These are phyloP conservation scores for Cyanidioschyzon merolae DNA, from an alignment of 23 red algal species.

Conservation along the genomic window DNA sequence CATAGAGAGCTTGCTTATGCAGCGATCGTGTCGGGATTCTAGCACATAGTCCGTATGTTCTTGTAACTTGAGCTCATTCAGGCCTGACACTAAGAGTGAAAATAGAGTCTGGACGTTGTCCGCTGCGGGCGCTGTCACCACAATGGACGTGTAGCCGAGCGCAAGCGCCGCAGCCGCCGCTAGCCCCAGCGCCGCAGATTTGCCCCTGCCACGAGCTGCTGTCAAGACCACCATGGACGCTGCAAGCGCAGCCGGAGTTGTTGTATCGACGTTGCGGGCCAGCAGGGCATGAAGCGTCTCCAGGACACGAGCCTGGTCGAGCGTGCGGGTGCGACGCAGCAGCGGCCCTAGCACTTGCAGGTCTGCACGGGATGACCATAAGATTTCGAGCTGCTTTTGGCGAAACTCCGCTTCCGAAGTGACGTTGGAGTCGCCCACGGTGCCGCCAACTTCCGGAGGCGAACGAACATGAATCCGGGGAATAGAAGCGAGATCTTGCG, in stretches of 20 bases:
- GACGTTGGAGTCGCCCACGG: background rate
- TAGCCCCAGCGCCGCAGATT: slow-evolving; percentile 83
- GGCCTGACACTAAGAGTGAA: slow-evolving; percentile 56
- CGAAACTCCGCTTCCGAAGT: background rate
- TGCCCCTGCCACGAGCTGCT: slow-evolving; percentile 78
- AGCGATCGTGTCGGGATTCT: background rate
- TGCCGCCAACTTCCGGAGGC: background rate
- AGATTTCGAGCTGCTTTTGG: background rate
- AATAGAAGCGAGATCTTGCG: background rate
- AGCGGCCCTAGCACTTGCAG: background rate
- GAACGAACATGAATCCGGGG: background rate
- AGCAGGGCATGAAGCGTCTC: background rate
- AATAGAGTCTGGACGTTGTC: slow-evolving; percentile 90
- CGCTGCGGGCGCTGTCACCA: slow-evolving; percentile 68
- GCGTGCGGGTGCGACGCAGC: background rate
- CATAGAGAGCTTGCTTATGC: background rate
- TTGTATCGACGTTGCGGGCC: too few relatives aligned
- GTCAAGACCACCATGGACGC: slow-evolving; percentile 33
- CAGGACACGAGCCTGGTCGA: slow-evolving; percentile 1
- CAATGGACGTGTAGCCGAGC: slow-evolving; percentile 66
- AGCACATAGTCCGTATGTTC: slow-evolving; percentile 87
- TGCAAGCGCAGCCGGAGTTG: background rate
- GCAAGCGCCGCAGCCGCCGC: slow-evolving; percentile 68
- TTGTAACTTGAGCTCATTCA: slow-evolving; percentile 52
- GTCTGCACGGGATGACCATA: background rate